Evolutionary conservation across 768 basidiomycete genomes (phyloP), one percentile per base, ranked within the genome.

Genomic region (Harrya chromipes): DNA sequence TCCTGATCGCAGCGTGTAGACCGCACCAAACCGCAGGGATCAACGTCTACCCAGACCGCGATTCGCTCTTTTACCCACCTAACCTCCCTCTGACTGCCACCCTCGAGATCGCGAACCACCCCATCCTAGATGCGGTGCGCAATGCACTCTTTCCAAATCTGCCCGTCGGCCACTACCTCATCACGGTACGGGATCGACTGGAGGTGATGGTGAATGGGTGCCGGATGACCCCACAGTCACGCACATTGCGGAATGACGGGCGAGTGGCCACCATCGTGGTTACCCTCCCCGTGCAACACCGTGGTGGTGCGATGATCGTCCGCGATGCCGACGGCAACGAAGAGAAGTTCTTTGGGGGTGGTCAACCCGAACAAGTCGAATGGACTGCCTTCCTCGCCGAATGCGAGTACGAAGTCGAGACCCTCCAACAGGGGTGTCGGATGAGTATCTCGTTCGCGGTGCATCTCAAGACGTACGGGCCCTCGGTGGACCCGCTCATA

Each of bases 71-170:
- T 67, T 91, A 82, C 66, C 89, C 88, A 8, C 72, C 81, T 8
- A 83, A 76, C 46, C 81, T 88, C 40, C 85, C 87, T 16, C 69
- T 90, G 49, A 88, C 85, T 0, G 74, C 84, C 21, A 85, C 89
- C 0, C 79, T 91, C 56, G 89, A 92, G 58, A 76, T 92, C 53
- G 78, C 87, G 17, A 89, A 85, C 64, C 86, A 88, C 61, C 89
- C 89, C 4, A 83, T 92, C 62, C 79, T 92, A 52, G 88, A 89
- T 55, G 83, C 88, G 0, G 73, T 90, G 19, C 82, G 82, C 40
- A 82, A 72, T 48, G 73, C 82, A 0, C 72, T 92, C n/a, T 90
- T 90, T 67, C 87, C 87, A 0, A 73, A 76, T 23, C 72, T 90
- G 4, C 82, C 86, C 4, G 61, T 70, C 0, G 87, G 87, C 3